These are phyloP conservation scores for Cadophora sp. DNA, from an alignment of 2,329 filamentous ascomycete species.

Conservation along the genomic window DNA sequence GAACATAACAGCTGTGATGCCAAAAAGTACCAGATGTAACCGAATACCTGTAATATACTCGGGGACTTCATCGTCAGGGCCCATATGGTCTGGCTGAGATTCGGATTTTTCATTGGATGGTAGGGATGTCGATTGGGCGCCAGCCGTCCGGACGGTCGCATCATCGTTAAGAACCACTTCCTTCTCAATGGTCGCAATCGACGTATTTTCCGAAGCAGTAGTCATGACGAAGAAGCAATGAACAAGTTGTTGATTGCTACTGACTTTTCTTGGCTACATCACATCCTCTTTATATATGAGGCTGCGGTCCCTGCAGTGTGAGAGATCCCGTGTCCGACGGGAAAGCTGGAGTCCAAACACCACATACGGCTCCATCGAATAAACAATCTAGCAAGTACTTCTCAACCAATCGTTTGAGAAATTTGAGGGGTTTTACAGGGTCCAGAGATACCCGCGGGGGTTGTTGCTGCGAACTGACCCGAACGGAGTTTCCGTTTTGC, in stretches of 20 bases:
- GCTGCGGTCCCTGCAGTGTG: not conserved
- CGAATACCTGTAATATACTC: constrained; percentile 31
- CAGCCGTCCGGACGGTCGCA: not conserved
- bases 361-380: not conserved
- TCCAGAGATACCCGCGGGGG: not conserved
- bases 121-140: not conserved
- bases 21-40: constrained; percentile 28
- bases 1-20: constrained; percentile 35
- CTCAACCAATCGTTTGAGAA: not conserved
- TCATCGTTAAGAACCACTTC: not conserved
- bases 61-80: not conserved
- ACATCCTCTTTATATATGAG: constrained; percentile 2
- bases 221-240: not conserved
- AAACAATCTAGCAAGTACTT: not conserved
- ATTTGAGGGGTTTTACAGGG: not conserved
- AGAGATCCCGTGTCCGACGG: constrained; percentile 6
- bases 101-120: not conserved
- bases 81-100: not conserved
- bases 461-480: not conserved
- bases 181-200: not conserved
- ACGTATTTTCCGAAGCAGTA: not conserved
- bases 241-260: not conserved
- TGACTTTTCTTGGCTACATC: not conserved
- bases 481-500: constrained; percentile 1
- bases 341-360: not conserved